Evolutionary conservation across 352 stramenopile genomes (phyloP).

Genomic region (Phytophthora pluvialis): DNA sequence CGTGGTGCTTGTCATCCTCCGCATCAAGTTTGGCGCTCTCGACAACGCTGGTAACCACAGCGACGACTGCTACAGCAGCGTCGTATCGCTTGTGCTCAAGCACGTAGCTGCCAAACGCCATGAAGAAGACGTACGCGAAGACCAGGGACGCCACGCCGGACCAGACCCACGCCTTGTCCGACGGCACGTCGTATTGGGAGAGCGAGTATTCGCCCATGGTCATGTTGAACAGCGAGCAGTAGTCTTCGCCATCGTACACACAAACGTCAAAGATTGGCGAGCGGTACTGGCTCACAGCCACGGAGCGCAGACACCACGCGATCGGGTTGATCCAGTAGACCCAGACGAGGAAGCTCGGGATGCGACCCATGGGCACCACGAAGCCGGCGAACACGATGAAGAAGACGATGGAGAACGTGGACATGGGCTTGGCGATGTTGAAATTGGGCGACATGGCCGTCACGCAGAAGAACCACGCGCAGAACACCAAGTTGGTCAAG

Average conservation of each 20-base stretch:
- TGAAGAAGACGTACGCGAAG: slow-evolving; percentile 32
- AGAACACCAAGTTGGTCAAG: slow-evolving; percentile 38
- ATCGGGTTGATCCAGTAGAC: slow-evolving; percentile 69
- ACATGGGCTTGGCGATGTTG: slow-evolving; percentile 35
- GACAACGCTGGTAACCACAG: background rate
- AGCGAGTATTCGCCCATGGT: slow-evolving; percentile 38
- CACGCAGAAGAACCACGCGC: slow-evolving; percentile 43
- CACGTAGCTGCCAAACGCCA: slow-evolving; percentile 15
- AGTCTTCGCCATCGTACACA: slow-evolving; percentile 27
- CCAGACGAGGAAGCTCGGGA: slow-evolving; percentile 53
- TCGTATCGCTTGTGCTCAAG: slow-evolving; percentile 40
- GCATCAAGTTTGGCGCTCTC: background rate
- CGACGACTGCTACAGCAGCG: slow-evolving; percentile 2
- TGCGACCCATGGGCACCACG: slow-evolving; percentile 35
- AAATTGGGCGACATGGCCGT: slow-evolving; percentile 25
- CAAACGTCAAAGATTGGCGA: slow-evolving; percentile 30
- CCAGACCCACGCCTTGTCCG: slow-evolving; percentile 37
- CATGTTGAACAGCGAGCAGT: slow-evolving; percentile 31
- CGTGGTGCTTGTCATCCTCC: background rate
- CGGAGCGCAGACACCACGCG: slow-evolving; percentile 38
- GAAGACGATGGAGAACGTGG: slow-evolving; percentile 30
- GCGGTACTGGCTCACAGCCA: slow-evolving; percentile 43
- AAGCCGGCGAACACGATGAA: slow-evolving; percentile 56
- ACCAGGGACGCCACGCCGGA: slow-evolving; percentile 23
- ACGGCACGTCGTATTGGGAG: slow-evolving; percentile 32